A percentile compares a stretch with the other conserved stretches of the same genome.
phyloP scores from a whole-genome alignment of 176 grass and related monocot species.

The Tillandsia leiboldiana region DNA sequence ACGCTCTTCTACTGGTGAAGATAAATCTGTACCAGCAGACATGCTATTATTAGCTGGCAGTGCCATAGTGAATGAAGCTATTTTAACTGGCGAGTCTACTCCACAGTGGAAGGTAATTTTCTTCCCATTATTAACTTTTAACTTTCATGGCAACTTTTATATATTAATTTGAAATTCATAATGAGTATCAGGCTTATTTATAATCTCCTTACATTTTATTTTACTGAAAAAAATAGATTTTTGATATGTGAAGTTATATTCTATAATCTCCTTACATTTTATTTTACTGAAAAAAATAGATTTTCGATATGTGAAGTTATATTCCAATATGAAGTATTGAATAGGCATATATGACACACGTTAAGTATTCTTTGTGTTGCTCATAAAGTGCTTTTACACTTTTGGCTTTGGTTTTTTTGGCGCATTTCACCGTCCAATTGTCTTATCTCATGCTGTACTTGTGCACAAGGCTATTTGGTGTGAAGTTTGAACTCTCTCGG shows the following conservation, averaged over 20 bases:
- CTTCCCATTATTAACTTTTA: neutral
- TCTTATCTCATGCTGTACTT: too few species aligned
- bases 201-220: neutral
- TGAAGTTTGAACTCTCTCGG: too few species aligned
- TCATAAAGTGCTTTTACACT: too few species aligned
- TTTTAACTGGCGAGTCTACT: slow-evolving; percentile 98
- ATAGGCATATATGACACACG: too few species aligned
- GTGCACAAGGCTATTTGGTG: too few species aligned
- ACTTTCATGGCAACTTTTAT: neutral
- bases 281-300: neutral
- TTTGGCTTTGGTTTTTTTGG: too few species aligned
- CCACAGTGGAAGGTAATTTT: slow-evolving; percentile 95
- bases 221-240: neutral
- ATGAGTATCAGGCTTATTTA: neutral
- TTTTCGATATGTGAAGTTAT: neutral
- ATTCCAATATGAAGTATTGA: too few species aligned
- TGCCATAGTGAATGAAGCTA: slow-evolving; percentile 95
- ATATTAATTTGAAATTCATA: neutral
- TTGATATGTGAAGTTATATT: too few species aligned
- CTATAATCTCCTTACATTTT: too few species aligned
- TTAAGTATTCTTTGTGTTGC: too few species aligned
- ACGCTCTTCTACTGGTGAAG: slow-evolving; percentile 65
- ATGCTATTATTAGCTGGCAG: slow-evolving; percentile 87
- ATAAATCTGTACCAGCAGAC: slow-evolving; percentile 94
- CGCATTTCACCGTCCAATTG: too few species aligned